Evolutionary conservation across 306 rosid species (phyloP).

Genomic region (Boehmeria nivea): DNA sequence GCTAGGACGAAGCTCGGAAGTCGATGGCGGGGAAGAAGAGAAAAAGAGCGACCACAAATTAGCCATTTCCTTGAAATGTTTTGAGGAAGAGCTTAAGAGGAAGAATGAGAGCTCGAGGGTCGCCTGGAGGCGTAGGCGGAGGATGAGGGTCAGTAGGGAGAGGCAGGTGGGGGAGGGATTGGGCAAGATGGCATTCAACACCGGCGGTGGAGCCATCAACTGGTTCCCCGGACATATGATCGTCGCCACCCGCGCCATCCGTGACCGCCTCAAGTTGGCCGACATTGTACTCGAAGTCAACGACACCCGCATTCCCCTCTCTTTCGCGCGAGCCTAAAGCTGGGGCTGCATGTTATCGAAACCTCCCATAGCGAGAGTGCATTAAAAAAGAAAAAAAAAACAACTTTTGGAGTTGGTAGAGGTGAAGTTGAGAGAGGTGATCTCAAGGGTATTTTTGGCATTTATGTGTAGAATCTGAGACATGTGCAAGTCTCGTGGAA

Average conservation of each 20-base stretch:
- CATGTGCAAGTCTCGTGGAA: too few species aligned
- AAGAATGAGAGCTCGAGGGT: too few species aligned
- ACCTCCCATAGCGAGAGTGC: constrained; percentile 73
- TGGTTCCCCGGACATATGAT: constrained; percentile 99
- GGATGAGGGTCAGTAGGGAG: constrained; percentile 21
- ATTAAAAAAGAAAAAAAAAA: too few species aligned
- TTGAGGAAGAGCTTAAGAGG: too few species aligned
- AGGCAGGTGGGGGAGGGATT: constrained; percentile 40
- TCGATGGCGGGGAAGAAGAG: constrained; percentile 76
- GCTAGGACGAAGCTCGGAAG: constrained; percentile 77
- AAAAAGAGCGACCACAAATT: too few species aligned
- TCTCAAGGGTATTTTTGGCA: too few species aligned
- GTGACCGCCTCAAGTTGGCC: constrained; percentile 64
- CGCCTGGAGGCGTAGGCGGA: too few species aligned
- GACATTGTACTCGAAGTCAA: constrained; percentile 82
- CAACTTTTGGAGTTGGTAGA: constrained; percentile 78
- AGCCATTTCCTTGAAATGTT: too few species aligned
- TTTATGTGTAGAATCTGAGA: too few species aligned
- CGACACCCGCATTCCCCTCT: constrained; percentile 77
- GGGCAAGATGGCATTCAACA: constrained; percentile 71
- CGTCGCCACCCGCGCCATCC: constrained; percentile 75
- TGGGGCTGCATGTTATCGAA: not conserved
- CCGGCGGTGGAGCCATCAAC: constrained; percentile 66
- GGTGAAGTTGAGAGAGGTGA: constrained; percentile 71
- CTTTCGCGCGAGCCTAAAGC: constrained; percentile 50